A percentile compares a stretch with the other conserved stretches of the same genome.
Evolutionary conservation across 116 monocot species (phyloP).

Genomic region (Phalaenopsis hybrid): DNA sequence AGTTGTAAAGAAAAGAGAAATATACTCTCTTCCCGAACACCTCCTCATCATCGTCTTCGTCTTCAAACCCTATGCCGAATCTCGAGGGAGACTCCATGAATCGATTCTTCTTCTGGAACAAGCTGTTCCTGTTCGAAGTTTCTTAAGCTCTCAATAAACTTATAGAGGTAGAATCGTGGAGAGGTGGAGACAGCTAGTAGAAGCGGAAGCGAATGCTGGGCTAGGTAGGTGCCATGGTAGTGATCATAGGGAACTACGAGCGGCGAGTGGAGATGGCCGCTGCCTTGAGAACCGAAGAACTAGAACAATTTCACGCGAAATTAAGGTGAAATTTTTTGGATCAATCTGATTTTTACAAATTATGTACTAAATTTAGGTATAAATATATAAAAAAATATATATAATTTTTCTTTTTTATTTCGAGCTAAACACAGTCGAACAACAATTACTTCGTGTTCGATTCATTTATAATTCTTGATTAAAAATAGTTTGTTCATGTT

Average conservation of each 20-base stretch:
- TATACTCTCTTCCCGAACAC: slow-evolving; percentile 23
- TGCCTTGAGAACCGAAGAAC: background rate
- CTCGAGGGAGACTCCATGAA: slow-evolving; percentile 51
- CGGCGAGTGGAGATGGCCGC: background rate
- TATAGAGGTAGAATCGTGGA: background rate
- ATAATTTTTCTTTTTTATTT: no score
- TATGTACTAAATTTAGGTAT: no score
- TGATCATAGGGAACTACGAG: background rate
- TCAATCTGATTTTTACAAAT: no score
- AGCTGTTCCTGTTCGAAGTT: background rate
- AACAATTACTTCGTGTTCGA: no score
- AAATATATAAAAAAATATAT: no score
- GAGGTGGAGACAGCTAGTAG: background rate
- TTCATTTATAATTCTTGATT: no score
- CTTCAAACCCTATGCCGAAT: slow-evolving; percentile 48
- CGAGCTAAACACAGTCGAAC: no score
- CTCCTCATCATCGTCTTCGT: slow-evolving; percentile 57
- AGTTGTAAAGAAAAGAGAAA: background rate
- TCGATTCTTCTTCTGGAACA: slow-evolving; percentile 21
- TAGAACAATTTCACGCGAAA: no score
- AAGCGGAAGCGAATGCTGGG: background rate
- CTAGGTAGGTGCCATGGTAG: background rate
- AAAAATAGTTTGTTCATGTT: no score
- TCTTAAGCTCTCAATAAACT: background rate
- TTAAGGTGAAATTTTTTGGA: no score